Evolutionary conservation across 768 basidiomycete species (phyloP).

Genomic region (Amyloporia xantha): DNA sequence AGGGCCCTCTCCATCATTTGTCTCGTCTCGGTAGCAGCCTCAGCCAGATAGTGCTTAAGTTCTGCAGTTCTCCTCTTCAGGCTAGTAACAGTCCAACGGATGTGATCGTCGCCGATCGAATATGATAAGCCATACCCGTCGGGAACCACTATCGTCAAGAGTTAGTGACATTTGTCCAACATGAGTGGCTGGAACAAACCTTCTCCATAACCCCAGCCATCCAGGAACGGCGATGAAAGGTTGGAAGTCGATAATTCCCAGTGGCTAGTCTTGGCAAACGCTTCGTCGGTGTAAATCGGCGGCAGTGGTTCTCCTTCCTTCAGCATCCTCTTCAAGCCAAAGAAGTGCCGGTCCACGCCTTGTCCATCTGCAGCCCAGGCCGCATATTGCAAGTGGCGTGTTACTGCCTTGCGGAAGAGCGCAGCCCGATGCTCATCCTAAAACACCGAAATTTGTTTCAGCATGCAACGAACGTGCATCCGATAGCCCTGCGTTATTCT

Average conservation of each 20-base stretch:
- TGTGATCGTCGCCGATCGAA: slow-evolving; percentile 74
- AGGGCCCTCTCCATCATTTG: slow-evolving; percentile 67
- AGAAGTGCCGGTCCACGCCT: slow-evolving; percentile 93
- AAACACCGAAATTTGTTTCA: no score
- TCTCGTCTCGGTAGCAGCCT: slow-evolving; percentile 74
- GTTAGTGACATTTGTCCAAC: neutral
- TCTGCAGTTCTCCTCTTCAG: slow-evolving; percentile 46
- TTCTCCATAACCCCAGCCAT: slow-evolving; percentile 98
- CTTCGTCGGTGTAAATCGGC: slow-evolving; percentile 65
- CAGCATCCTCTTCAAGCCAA: slow-evolving; percentile 83
- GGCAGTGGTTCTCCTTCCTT: slow-evolving; percentile 67
- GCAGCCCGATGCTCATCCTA: slow-evolving; percentile 52
- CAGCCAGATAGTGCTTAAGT: slow-evolving; percentile 64
- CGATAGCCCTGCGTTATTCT: no score
- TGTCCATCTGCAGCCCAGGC: slow-evolving; percentile 90
- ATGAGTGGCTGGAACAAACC: slow-evolving; percentile 38
- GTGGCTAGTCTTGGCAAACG: slow-evolving; percentile 64
- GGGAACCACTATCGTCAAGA: slow-evolving; percentile 59
- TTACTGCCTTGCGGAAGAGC: slow-evolving; percentile 70
- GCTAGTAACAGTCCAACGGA: slow-evolving; percentile 90
- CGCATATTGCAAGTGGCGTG: slow-evolving; percentile 82
- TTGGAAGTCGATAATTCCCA: slow-evolving; percentile 96
- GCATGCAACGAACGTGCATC: slow-evolving; percentile 6
- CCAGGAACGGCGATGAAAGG: slow-evolving; percentile 71
- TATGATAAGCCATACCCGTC: slow-evolving; percentile 93